phyloP scores from a whole-genome alignment of 129 eudicot genomes.

The Artemisia tridentata region DNA sequence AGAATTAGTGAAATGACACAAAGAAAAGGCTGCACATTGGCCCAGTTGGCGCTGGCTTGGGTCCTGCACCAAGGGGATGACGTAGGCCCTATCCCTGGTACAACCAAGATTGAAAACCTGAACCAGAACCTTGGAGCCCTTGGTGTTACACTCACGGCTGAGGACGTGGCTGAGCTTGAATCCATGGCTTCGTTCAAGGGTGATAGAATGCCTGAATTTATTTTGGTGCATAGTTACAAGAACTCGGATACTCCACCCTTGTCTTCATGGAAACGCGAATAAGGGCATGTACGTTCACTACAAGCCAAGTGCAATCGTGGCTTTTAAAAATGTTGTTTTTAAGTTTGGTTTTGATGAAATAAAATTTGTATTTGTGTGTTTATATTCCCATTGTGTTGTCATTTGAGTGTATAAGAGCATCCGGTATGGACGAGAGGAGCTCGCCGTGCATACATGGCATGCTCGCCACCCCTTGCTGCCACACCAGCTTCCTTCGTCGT shows the following conservation, averaged over 20 bases:
- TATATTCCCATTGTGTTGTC: no score
- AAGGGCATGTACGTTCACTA: neutral
- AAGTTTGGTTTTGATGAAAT: no score
- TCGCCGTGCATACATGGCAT: no score
- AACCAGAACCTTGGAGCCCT: slow-evolving; percentile 52
- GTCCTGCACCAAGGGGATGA: slow-evolving; percentile 55
- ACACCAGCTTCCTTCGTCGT: no score
- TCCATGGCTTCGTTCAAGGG: slow-evolving; percentile 39
- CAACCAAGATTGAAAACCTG: slow-evolving; percentile 42
- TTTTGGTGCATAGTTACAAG: slow-evolving; percentile 21
- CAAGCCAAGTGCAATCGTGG: neutral
- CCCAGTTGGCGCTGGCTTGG: no score
- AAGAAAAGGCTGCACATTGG: slow-evolving; percentile 43
- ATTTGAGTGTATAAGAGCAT: no score
- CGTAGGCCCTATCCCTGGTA: slow-evolving; percentile 50
- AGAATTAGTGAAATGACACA: slow-evolving; percentile 36
- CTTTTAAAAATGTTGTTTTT: neutral
- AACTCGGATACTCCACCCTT: slow-evolving; percentile 29
- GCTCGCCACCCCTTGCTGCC: no score
- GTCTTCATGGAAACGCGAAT: slow-evolving; percentile 27
- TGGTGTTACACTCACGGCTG: slow-evolving; percentile 33
- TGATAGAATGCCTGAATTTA: slow-evolving; percentile 36
- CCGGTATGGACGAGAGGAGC: no score
- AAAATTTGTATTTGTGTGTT: no score
- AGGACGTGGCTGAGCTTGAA: slow-evolving; percentile 49